These are phyloP conservation scores for Fusarium oligoseptatum DNA, from an alignment of 2,329 filamentous ascomycete genomes.

Conservation along the genomic window DNA sequence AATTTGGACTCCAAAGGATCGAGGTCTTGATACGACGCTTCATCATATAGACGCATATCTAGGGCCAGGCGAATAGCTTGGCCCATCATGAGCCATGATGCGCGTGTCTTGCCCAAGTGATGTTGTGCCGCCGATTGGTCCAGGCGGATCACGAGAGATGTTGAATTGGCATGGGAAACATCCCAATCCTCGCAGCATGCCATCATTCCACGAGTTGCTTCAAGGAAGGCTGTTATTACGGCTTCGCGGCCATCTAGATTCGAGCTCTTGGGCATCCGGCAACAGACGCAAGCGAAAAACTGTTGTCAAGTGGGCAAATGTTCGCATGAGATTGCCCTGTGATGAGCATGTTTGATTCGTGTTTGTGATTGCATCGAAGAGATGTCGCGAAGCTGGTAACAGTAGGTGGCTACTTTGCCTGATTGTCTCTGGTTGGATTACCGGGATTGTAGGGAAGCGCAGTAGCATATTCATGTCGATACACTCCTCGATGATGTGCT, in stretches of 20 bases:
- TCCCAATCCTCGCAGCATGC: conserved; percentile 21
- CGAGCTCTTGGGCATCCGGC: background rate
- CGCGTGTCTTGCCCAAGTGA: conserved; percentile 9
- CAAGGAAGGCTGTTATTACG: conserved; percentile 5
- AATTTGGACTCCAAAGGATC: conserved; percentile 17
- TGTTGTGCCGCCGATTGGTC: conserved; percentile 18
- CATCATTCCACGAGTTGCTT: conserved; percentile 18
- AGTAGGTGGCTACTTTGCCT: background rate
- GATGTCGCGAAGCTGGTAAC: background rate
- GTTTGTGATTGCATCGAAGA: background rate
- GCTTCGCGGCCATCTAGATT: background rate
- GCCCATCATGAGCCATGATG: conserved; percentile 18
- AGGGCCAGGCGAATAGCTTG: conserved; percentile 13
- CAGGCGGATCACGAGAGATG: conserved; percentile 8
- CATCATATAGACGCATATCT: conserved; percentile 19
- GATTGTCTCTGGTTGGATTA: background rate
- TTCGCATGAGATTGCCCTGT: conserved; percentile 3
- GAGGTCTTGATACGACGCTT: conserved; percentile 8
- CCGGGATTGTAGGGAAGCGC: conserved; percentile 4
- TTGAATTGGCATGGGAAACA: conserved; percentile 11
- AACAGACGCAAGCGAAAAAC: conserved; percentile 11
- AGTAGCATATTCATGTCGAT: conserved; percentile 7
- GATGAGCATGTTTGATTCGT: background rate
- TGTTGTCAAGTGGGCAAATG: conserved; percentile 6
- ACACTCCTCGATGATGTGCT: background rate